Evolutionary conservation across 2,329 filamentous ascomycete genomes (phyloP).

Genomic region (Metarhizium sp.): DNA sequence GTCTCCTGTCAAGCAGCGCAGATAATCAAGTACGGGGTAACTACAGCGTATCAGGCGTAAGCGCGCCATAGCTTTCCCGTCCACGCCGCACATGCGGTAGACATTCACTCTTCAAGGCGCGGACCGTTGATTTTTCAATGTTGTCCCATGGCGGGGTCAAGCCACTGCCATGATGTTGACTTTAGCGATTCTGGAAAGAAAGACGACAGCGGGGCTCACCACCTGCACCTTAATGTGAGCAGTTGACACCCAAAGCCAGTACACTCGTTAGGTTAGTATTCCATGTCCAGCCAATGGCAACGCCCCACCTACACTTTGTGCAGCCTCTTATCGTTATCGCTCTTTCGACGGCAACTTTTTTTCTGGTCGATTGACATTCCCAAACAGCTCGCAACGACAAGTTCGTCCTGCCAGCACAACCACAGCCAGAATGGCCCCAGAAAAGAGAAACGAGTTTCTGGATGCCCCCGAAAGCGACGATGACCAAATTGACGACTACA

Average conservation of each 20-base stretch:
- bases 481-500: constrained; percentile 48
- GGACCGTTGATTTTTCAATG: not conserved
- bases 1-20: not conserved
- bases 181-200: too few relatives aligned
- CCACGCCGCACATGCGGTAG: too few relatives aligned
- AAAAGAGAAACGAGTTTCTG: constrained; percentile 66
- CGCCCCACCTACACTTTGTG: not conserved
- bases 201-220: too few relatives aligned
- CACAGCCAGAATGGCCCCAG: constrained; percentile 44
- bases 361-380: not conserved
- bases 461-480: constrained; percentile 50
- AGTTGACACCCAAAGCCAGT: too few relatives aligned
- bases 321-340: not conserved
- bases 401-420: not conserved
- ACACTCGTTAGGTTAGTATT: too few relatives aligned
- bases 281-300: too few relatives aligned
- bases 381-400: not conserved
- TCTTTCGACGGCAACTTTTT: constrained; percentile 1
- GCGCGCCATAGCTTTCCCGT: not conserved
- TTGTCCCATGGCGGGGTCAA: too few relatives aligned
- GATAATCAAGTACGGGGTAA: not conserved
- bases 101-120: not conserved
- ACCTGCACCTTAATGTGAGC: too few relatives aligned
- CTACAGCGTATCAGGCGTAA: too few relatives aligned
- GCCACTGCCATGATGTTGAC: too few relatives aligned